phyloP scores from a whole-genome alignment of 371 early-diverging fungal species.

The Actinomortierella wolfii region DNA sequence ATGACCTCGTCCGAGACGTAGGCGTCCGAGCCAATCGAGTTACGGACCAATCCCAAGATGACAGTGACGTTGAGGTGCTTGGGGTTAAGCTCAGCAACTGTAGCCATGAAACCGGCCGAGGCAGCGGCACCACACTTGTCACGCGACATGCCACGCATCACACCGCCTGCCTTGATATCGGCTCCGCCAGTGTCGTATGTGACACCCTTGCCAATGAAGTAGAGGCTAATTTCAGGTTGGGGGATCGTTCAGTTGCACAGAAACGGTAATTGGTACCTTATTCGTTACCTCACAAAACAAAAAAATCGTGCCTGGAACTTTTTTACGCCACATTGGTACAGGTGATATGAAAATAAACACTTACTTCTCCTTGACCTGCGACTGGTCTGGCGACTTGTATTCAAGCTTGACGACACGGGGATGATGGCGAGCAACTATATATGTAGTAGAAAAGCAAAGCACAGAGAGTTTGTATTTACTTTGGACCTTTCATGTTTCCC shows the following conservation, averaged over 20 bases:
- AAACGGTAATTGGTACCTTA: too few species aligned
- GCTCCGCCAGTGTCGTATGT: slow-evolving; percentile 93
- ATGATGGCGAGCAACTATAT: slow-evolving; percentile 67
- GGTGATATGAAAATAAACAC: slow-evolving; percentile 7
- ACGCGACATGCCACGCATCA: slow-evolving; percentile 90
- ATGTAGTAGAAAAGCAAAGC: neutral
- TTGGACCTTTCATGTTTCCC: too few species aligned
- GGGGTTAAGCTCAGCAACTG: slow-evolving; percentile 68
- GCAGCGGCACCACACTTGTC: slow-evolving; percentile 91
- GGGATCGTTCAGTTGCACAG: too few species aligned
- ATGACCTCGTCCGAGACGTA: slow-evolving; percentile 87
- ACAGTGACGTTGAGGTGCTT: slow-evolving; percentile 72
- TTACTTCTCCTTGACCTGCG: slow-evolving; percentile 83
- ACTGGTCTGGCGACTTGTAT: slow-evolving; percentile 76
- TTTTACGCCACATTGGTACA: too few species aligned
- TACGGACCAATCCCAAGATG: slow-evolving; percentile 78
- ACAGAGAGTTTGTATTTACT: too few species aligned
- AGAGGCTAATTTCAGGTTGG: slow-evolving; percentile 54
- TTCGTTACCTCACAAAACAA: too few species aligned
- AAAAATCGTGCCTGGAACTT: neutral
- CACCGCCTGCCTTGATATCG: slow-evolving; percentile 82
- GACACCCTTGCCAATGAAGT: slow-evolving; percentile 91
- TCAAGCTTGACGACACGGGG: slow-evolving; percentile 83
- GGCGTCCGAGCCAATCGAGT: slow-evolving; percentile 80
- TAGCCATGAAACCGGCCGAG: slow-evolving; percentile 83